Base-by-base conservation (phyloP, 2,329 filamentous ascomycete species). In the Coniosporium tulheliwenetii region DNA sequence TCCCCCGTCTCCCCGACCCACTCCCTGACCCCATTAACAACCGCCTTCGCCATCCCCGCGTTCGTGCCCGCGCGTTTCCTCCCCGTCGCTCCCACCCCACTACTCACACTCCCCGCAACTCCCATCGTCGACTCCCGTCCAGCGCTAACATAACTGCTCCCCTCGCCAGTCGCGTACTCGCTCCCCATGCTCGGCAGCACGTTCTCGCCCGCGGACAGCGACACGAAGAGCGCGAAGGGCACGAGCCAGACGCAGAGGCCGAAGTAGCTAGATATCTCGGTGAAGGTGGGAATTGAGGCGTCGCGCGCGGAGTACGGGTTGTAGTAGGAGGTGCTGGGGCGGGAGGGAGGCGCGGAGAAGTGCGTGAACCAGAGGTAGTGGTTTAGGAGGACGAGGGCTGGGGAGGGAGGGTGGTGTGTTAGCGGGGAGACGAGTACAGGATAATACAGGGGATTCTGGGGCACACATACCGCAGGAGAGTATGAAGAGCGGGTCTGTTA, bases 311-410 rank as follows among this genome's bases (percentile, higher is more conserved):
- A 26, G 19, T 26, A 26, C 3, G 64, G 66, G 47, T 84, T 75
- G 55, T 81, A 79, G 55, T 74, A 70, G 41, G 75, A 72, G 3
- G 70, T 52, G 40, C 54, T 66, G 47, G 79, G 72, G 41, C 52
- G 49, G 12, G 51, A 37, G 2, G 62, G 60, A 10, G 71, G 67
- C 41, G 69, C 63, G 44, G 82, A 89, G 61, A 98, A 98, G 63
- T 96, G 80, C 42, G 75, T 76, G 69, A 98, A 96, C 89, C 91
- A 98, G 39, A 93, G 69, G 63, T 85, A 95, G 60, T 98, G 91
- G 61, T 98, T 94, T 31, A 81, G 52, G 2, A 94, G 69, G 9
- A 98, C 91, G 30, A 96, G 72, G 2, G 76, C 78, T 85, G 43
- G 13, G 31, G 29, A 5, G 30, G 14, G 30, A 15, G 15, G 36